Percentiles rank a stretch among this genome's conserved stretches.
phyloP scores from a whole-genome alignment of 2,329 filamentous ascomycete species.

The Stenocarpella maydis region DNA sequence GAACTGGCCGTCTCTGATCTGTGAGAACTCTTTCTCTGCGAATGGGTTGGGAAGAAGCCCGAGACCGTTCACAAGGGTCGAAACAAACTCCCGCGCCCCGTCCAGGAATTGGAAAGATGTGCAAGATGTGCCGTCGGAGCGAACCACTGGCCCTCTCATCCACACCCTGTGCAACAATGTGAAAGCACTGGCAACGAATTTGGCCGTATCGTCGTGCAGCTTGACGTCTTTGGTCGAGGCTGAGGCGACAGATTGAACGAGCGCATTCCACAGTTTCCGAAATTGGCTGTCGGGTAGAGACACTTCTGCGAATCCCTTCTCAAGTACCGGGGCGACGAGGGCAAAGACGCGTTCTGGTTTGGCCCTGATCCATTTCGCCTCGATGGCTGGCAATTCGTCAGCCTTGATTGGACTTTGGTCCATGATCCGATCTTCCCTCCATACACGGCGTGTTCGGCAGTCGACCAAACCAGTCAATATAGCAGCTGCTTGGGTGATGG shows the following conservation, averaged over 20 bases:
- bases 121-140: slow-evolving; percentile 57
- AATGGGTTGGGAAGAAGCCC: slow-evolving; percentile 64
- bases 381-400: slow-evolving; percentile 83
- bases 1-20: slow-evolving; percentile 63
- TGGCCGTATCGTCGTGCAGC: slow-evolving; percentile 81
- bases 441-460: slow-evolving; percentile 65
- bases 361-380: slow-evolving; percentile 86
- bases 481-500: slow-evolving; percentile 66
- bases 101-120: slow-evolving; percentile 60
- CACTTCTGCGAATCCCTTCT: slow-evolving; percentile 69
- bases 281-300: slow-evolving; percentile 63
- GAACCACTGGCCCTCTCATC: slow-evolving; percentile 54
- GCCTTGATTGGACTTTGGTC: slow-evolving; percentile 65
- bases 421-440: slow-evolving; percentile 77
- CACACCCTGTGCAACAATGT: slow-evolving; percentile 76
- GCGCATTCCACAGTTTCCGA: slow-evolving; percentile 65
- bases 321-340: slow-evolving; percentile 66
- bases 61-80: slow-evolving; percentile 58
- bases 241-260: slow-evolving; percentile 69
- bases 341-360: slow-evolving; percentile 72
- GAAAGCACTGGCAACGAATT: slow-evolving; percentile 77
- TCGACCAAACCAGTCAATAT: slow-evolving; percentile 80
- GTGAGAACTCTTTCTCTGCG: slow-evolving; percentile 65
- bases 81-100: slow-evolving; percentile 60
- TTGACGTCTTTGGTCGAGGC: slow-evolving; percentile 89